phyloP scores from a whole-genome alignment of 1,284 basidiomycete genomes.

The Boletus smithii region DNA sequence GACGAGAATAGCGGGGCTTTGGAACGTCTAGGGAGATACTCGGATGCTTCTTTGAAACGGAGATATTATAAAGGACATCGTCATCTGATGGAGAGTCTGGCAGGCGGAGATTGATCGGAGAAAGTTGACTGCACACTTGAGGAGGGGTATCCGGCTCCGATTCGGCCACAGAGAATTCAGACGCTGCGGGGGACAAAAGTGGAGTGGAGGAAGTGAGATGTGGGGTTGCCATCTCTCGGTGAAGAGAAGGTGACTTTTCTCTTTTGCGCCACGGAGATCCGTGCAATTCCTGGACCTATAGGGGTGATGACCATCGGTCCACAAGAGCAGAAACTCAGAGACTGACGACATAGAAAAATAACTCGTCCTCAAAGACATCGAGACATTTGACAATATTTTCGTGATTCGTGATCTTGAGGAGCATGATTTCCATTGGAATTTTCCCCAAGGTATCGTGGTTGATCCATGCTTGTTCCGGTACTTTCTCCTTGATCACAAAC shows the following conservation, averaged over 20 bases:
- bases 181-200: slow-evolving; percentile 53
- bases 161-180: slow-evolving; percentile 44
- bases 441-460: slow-evolving; percentile 57
- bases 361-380: slow-evolving; percentile 78
- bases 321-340: slow-evolving; percentile 3
- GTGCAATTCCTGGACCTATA: slow-evolving; percentile 86
- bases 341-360: slow-evolving; percentile 84
- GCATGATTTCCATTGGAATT: slow-evolving; percentile 78
- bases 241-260: slow-evolving; percentile 24
- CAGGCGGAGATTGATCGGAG: slow-evolving; percentile 22
- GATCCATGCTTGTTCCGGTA: slow-evolving; percentile 79
- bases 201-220: slow-evolving; percentile 46
- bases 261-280: slow-evolving; percentile 76
- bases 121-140: slow-evolving; percentile 27
- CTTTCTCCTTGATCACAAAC: slow-evolving; percentile 85
- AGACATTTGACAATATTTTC: slow-evolving; percentile 80
- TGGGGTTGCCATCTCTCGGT: slow-evolving; percentile 27
- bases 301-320: not conserved
- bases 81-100: slow-evolving; percentile 16
- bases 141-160: slow-evolving; percentile 45
- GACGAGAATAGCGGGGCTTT: slow-evolving; percentile 58
- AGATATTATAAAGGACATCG: slow-evolving; percentile 6
- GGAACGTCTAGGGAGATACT: slow-evolving; percentile 18
- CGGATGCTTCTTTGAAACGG: slow-evolving; percentile 12
- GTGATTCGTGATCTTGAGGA: slow-evolving; percentile 74